Percentiles rank a stretch among this genome's conserved stretches.
phyloP scores from a whole-genome alignment of 2,329 filamentous ascomycete species.

The Penicillium sp. region DNA sequence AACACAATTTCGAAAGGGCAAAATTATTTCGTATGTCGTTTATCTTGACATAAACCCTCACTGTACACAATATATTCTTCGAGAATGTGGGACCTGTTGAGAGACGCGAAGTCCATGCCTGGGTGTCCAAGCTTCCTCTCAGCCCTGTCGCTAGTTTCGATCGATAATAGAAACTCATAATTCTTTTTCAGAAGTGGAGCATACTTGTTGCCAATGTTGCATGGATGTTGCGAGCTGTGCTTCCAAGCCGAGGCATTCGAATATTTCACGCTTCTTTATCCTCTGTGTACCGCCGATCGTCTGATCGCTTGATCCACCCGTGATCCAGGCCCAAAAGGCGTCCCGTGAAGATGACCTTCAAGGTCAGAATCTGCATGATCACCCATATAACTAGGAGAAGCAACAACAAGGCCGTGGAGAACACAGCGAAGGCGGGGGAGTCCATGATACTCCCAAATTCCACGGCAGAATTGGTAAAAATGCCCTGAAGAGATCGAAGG shows the following conservation, averaged over 20 bases:
- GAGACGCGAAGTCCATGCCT: too few species aligned
- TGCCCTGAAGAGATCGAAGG: slow-evolving; percentile 29
- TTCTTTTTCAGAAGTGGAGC: too few species aligned
- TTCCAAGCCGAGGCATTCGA: neutral
- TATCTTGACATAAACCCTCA: too few species aligned
- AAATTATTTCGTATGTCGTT: too few species aligned
- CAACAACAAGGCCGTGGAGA: slow-evolving; percentile 39
- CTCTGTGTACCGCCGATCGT: neutral
- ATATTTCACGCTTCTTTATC: neutral
- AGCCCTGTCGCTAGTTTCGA: too few species aligned
- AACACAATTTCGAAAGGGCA: neutral
- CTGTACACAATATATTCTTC: too few species aligned
- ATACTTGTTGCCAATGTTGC: neutral
- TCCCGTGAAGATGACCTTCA: slow-evolving; percentile 14
- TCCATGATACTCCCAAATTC: slow-evolving; percentile 41
- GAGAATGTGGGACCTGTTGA: too few species aligned
- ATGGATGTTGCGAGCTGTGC: neutral
- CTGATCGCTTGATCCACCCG: slow-evolving; percentile 21
- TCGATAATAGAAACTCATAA: too few species aligned
- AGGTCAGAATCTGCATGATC: slow-evolving; percentile 31
- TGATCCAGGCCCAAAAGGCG: slow-evolving; percentile 22
- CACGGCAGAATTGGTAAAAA: slow-evolving; percentile 42
- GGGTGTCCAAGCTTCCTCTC: too few species aligned
- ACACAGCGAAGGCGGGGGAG: slow-evolving; percentile 40
- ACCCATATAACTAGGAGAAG: slow-evolving; percentile 39